Percentiles rank a stretch among this genome's conserved stretches.
These are phyloP conservation scores for Rhynchosporium graminicola DNA, from an alignment of 2,329 filamentous ascomycete species.

Conservation along the genomic window DNA sequence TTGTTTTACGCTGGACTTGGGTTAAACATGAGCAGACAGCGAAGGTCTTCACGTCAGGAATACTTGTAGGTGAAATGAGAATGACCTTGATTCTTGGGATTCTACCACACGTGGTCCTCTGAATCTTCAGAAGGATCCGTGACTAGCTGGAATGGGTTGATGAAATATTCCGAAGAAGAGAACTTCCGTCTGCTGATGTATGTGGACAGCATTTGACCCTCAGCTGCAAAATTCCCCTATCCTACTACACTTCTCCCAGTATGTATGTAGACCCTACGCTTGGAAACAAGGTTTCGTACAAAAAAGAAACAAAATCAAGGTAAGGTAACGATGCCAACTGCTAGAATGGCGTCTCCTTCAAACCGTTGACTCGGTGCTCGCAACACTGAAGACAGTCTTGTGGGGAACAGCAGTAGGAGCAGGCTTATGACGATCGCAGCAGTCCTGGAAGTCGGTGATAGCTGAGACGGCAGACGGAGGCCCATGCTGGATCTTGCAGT, in stretches of 20 bases:
- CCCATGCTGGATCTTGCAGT: constrained; percentile 12
- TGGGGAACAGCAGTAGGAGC: neutral
- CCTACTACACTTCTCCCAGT: neutral
- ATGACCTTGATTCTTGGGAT: neutral
- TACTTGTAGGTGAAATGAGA: neutral
- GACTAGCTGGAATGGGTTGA: neutral
- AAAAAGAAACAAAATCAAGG: neutral
- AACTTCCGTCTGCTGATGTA: neutral
- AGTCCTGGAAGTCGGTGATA: constrained; percentile 12
- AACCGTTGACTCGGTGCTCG: constrained; percentile 11
- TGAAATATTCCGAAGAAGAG: neutral
- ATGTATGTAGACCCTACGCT: neutral
- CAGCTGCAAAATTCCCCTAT: neutral
- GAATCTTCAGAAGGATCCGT: neutral
- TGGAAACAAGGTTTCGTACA: neutral
- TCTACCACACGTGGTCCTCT: neutral
- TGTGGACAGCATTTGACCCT: neutral
- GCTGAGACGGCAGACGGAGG: constrained; percentile 12
- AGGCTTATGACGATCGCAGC: constrained; percentile 12
- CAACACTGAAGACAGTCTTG: constrained; percentile 1
- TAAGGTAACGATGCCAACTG: neutral
- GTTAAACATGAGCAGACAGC: neutral
- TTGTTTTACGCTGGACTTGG: neutral
- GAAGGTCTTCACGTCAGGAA: neutral
- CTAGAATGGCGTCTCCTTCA: neutral